phyloP scores from a whole-genome alignment of 169 alveolate species.

The Theileria annulata region DNA sequence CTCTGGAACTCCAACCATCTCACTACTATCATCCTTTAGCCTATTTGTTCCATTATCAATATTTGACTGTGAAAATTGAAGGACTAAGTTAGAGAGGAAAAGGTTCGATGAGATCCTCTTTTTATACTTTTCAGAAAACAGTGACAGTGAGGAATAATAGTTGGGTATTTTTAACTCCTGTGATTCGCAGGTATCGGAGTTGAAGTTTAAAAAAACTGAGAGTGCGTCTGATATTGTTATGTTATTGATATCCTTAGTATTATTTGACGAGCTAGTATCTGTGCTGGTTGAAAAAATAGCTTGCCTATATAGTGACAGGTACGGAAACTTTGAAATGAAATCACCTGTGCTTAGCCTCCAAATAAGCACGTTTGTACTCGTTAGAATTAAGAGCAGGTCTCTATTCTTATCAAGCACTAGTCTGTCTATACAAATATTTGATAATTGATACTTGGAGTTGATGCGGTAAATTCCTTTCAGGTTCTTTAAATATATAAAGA shows the following conservation, averaged over 20 bases:
- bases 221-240: background rate
- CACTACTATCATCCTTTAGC: background rate
- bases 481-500: slow-evolving; percentile 2
- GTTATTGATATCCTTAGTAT: background rate
- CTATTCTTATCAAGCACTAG: slow-evolving; percentile 32
- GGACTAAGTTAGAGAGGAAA: slow-evolving; percentile 31
- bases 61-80: slow-evolving; percentile 22
- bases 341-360: slow-evolving; percentile 50
- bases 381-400: slow-evolving; percentile 46
- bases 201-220: background rate
- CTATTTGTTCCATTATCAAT: background rate
- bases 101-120: slow-evolving; percentile 12
- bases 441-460: slow-evolving; percentile 7
- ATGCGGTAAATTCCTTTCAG: slow-evolving; percentile 44
- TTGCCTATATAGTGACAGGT: slow-evolving; percentile 40
- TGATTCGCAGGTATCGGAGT: background rate
- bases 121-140: slow-evolving; percentile 54
- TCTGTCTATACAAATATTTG: slow-evolving; percentile 25
- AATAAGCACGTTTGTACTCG: slow-evolving; percentile 30
- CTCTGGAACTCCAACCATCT: background rate
- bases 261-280: background rate
- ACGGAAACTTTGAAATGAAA: slow-evolving; percentile 33
- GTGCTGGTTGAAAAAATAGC: slow-evolving; percentile 35
- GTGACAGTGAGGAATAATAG: slow-evolving; percentile 28
- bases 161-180: slow-evolving; percentile 25